Evolutionary conservation across 148 eudicot genomes (phyloP).

Genomic region (Talinum fruticosum): DNA sequence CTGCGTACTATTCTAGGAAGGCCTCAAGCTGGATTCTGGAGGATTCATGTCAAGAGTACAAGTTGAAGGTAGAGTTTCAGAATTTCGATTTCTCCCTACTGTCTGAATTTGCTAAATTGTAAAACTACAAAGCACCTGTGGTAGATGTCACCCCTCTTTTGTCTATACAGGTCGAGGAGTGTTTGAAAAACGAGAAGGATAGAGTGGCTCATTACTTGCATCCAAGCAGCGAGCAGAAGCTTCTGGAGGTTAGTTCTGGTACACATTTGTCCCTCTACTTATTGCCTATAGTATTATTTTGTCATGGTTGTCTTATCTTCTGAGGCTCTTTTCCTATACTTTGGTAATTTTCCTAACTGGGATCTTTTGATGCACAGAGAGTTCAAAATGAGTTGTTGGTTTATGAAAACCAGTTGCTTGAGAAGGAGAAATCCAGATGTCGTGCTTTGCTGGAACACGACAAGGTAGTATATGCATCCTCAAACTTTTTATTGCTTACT

Average conservation of each 20-base stretch:
- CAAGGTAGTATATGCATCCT: no score
- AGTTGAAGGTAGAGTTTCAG: constrained; percentile 54
- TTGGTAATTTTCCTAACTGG: no score
- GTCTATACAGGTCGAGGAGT: constrained; percentile 73
- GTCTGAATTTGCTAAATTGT: not conserved
- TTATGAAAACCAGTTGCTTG: no score
- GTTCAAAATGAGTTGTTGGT: no score
- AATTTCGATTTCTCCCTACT: not conserved
- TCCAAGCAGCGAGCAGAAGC: constrained; percentile 77
- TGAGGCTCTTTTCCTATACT: no score
- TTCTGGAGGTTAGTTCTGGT: constrained; percentile 72
- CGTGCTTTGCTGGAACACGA: no score
- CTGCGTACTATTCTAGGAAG: constrained; percentile 72
- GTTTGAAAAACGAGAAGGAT: constrained; percentile 76
- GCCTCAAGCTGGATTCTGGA: constrained; percentile 81
- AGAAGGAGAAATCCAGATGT: no score
- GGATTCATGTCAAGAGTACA: constrained; percentile 82
- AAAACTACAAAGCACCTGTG: not conserved
- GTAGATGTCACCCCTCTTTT: not conserved
- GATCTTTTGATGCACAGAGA: no score
- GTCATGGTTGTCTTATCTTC: no score
- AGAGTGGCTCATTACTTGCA: constrained; percentile 82
- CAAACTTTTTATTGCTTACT: no score
- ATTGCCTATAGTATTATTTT: no score
- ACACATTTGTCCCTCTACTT: not conserved